Evolutionary conservation across 768 basidiomycete genomes (phyloP).

Genomic region (Lactarius hengduanensis): DNA sequence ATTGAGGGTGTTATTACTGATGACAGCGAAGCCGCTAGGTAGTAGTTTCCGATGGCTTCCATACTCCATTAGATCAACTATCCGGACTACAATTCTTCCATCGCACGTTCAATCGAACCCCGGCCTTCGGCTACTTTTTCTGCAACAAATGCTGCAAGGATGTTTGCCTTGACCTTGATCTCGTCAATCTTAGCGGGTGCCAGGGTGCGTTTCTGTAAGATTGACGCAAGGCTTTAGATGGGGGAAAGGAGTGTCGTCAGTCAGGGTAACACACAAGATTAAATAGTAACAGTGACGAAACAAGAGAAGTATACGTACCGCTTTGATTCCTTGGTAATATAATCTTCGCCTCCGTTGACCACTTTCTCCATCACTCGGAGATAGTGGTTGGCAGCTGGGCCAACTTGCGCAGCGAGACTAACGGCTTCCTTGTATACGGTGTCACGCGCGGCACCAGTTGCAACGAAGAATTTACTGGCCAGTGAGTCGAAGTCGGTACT

Average conservation of each 20-base stretch:
- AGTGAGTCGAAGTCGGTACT: slow-evolving; percentile 72
- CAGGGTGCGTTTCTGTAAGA: slow-evolving; percentile 77
- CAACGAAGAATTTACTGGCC: slow-evolving; percentile 71
- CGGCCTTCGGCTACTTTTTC: slow-evolving; percentile 36
- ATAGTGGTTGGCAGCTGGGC: slow-evolving; percentile 70
- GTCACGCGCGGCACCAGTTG: slow-evolving; percentile 53
- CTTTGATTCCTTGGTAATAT: slow-evolving; percentile 81
- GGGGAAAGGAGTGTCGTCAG: slow-evolving; percentile 24
- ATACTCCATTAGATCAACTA: too few relatives aligned
- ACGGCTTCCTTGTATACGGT: slow-evolving; percentile 67
- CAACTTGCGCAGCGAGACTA: slow-evolving; percentile 48
- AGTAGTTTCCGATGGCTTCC: too few relatives aligned
- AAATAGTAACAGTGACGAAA: background rate
- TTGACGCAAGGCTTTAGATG: slow-evolving; percentile 58
- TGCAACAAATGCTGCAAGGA: slow-evolving; percentile 61
- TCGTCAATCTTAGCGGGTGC: slow-evolving; percentile 83
- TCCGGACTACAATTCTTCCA: slow-evolving; percentile 28
- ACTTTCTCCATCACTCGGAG: slow-evolving; percentile 90
- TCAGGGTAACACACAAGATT: slow-evolving; percentile 26
- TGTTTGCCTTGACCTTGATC: slow-evolving; percentile 88
- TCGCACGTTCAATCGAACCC: slow-evolving; percentile 30
- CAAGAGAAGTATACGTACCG: slow-evolving; percentile 50
- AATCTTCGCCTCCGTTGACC: slow-evolving; percentile 62
- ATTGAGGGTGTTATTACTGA: too few relatives aligned
- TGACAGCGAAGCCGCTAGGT: too few relatives aligned